Conservation (phyloP, 176 grass and related monocot species). For the Musa troglodytarum region DNA sequence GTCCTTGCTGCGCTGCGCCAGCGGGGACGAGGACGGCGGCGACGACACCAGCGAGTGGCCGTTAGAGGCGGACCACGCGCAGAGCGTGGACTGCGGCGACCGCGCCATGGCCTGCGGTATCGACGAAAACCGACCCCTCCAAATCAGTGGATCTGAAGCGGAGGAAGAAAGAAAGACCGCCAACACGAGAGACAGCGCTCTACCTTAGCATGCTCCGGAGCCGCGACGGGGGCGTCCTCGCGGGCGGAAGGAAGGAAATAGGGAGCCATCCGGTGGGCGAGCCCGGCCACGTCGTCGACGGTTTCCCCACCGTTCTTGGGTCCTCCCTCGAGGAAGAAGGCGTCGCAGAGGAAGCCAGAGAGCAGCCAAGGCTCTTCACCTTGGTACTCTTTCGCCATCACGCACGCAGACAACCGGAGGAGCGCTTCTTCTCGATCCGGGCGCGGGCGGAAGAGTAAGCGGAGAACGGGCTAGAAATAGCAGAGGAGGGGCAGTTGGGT, state of each 20-base stretch:
- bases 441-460: neutral
- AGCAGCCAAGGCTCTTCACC: conserved; percentile 18
- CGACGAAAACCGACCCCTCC: neutral
- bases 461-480: neutral
- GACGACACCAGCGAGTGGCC: neutral
- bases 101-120: neutral
- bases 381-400: conserved; percentile 11
- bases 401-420: neutral
- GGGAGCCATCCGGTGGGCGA: conserved; percentile 12
- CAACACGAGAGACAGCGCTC: neutral
- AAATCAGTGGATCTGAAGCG: neutral
- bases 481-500: neutral
- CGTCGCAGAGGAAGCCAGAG: conserved; percentile 14
- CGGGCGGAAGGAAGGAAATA: neutral
- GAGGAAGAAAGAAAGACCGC: neutral
- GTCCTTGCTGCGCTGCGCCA: neutral
- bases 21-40: neutral
- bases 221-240: conserved; percentile 4
- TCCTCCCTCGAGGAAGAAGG: neutral
- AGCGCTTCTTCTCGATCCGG: too few species aligned
- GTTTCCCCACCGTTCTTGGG: too few species aligned
- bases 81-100: conserved; percentile 21
- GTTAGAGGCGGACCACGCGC: neutral
- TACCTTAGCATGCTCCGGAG: neutral
- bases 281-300: neutral